These are phyloP conservation scores for Luffa acutangula DNA, from an alignment of 306 rosid species.

Conservation along the genomic window DNA sequence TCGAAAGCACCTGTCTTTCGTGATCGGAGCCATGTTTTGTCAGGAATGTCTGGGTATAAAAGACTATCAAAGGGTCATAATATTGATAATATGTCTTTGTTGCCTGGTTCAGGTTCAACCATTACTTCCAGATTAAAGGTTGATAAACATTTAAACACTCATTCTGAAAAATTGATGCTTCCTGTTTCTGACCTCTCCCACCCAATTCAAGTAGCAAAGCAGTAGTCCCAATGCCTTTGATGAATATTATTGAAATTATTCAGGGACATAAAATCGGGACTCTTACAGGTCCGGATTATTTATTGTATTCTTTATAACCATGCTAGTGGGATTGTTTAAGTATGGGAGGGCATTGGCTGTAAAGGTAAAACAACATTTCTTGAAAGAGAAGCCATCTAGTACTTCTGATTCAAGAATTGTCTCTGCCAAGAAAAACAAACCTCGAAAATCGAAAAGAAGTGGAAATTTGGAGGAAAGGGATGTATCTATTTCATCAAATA, in stretches of 20 bases:
- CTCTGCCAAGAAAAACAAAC: conserved; percentile 40
- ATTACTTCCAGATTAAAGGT: conserved; percentile 19
- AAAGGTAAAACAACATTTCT: conserved; percentile 16
- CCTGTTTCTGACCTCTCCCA: conserved; percentile 13
- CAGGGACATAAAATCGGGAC: conserved; percentile 8
- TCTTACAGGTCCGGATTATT: conserved; percentile 16
- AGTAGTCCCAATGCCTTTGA: conserved; percentile 11
- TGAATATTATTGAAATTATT: conserved; percentile 11
- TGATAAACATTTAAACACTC: conserved; percentile 11
- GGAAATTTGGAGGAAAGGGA: conserved; percentile 20
- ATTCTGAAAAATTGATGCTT: conserved; percentile 12
- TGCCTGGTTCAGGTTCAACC: conserved; percentile 18
- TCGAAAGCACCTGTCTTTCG: conserved; percentile 38
- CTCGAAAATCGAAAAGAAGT: conserved; percentile 26
- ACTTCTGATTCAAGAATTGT: conserved; percentile 23
- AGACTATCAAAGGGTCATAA: conserved; percentile 10
- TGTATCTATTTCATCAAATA: conserved; percentile 12
- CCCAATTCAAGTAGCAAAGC: neutral
- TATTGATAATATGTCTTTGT: conserved; percentile 18
- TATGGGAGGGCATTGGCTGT: conserved; percentile 5
- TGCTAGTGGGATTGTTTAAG: conserved; percentile 21
- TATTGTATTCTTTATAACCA: conserved; percentile 12
- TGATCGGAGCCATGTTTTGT: conserved; percentile 21
- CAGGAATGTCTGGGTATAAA: conserved; percentile 22
- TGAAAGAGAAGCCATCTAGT: conserved; percentile 12